Conservation (phyloP, 2,329 filamentous ascomycete species). For the Metarhizium anisopliae region DNA sequence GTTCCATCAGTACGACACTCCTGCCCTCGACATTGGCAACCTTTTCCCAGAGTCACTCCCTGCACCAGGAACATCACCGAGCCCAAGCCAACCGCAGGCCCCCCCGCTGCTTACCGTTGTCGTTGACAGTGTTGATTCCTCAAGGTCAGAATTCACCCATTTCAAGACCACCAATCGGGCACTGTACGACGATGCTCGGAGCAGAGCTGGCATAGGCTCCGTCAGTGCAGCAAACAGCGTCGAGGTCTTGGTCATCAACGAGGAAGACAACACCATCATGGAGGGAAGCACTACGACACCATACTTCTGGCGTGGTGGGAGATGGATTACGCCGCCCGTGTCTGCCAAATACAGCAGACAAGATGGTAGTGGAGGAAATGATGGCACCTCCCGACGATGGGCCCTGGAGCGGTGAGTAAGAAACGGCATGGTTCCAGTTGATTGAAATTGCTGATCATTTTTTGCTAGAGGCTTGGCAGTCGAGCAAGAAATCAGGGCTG, state of each 20-base stretch:
- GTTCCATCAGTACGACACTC: conserved; percentile 28
- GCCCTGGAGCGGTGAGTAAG: conserved; percentile 55
- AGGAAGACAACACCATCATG: conserved; percentile 55
- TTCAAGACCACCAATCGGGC: conserved; percentile 75
- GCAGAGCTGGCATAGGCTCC: conserved; percentile 45
- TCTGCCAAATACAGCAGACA: conserved; percentile 25
- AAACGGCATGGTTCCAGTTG: not conserved
- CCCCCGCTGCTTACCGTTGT: conserved; percentile 31
- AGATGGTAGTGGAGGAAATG: conserved; percentile 62
- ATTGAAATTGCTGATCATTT: conserved; percentile 3
- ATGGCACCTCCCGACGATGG: conserved; percentile 76
- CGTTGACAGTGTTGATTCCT: conserved; percentile 32
- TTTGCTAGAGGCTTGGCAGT: conserved; percentile 45
- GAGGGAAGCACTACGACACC: conserved; percentile 78
- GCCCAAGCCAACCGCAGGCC: conserved; percentile 16
- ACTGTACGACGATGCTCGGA: conserved; percentile 63
- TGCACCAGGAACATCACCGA: conserved; percentile 24
- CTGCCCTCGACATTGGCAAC: conserved; percentile 34
- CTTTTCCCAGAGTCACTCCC: conserved; percentile 51
- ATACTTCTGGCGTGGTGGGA: conserved; percentile 64
- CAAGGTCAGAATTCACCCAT: conserved; percentile 58
- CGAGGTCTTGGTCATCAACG: conserved; percentile 71
- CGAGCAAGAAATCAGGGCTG: conserved; percentile 52
- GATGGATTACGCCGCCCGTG: conserved; percentile 77
- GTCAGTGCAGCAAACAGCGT: conserved; percentile 42